Percentiles rank a stretch among this genome's conserved stretches.
Evolutionary conservation across 2,329 filamentous ascomycete genomes (phyloP).

Genomic region (Leptographium radiaticola): DNA sequence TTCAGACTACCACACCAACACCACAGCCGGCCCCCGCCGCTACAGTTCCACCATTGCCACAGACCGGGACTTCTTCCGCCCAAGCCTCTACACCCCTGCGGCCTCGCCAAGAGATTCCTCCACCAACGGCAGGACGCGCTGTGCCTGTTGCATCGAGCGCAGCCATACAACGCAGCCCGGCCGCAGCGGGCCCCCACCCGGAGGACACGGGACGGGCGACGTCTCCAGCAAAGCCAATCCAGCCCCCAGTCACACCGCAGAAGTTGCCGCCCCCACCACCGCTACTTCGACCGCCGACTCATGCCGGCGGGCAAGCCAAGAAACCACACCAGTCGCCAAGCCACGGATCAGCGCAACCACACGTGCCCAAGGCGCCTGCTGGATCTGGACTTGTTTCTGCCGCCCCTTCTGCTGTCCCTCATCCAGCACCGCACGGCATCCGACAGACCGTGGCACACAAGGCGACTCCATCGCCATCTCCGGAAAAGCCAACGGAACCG

Average conservation of each 20-base stretch:
- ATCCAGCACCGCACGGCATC: not conserved
- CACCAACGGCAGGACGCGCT: not conserved
- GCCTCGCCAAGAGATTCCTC: not conserved
- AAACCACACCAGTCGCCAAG: not conserved
- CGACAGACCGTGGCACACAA: not conserved
- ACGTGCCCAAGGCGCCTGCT: not conserved
- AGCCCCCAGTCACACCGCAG: not conserved
- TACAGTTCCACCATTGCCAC: not conserved
- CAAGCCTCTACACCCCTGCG: not conserved
- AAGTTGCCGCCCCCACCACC: not conserved
- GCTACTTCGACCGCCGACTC: not conserved
- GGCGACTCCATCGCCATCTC: too few species aligned
- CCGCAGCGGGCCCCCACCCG: not conserved
- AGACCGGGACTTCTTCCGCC: not conserved
- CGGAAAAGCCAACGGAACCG: slow-evolving; percentile 3
- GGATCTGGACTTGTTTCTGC: not conserved
- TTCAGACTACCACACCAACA: not conserved
- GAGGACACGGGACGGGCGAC: not conserved
- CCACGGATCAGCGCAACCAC: not conserved
- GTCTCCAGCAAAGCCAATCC: not conserved
- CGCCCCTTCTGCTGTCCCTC: not conserved
- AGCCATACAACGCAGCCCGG: not conserved
- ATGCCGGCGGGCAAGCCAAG: not conserved
- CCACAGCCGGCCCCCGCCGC: not conserved
- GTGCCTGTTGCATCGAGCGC: not conserved